phyloP scores from a whole-genome alignment of 805 yeast species.

The Dipodascus albidus region DNA sequence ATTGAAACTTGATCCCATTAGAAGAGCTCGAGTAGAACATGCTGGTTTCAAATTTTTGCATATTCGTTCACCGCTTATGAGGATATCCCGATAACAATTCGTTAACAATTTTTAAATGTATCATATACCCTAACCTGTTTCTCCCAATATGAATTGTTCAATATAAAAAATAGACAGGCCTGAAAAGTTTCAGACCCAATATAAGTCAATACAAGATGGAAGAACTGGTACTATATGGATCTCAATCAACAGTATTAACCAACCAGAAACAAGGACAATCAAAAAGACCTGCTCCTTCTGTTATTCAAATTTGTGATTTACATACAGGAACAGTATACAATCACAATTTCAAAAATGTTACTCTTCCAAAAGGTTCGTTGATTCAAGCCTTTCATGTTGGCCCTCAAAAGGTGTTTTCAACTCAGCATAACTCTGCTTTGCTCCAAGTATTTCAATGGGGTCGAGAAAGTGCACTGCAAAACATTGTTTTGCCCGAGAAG shows the following conservation, averaged over 20 bases:
- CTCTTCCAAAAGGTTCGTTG: conserved; percentile 7
- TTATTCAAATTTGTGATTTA: not conserved
- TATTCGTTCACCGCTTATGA: too few species aligned
- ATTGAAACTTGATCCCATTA: too few species aligned
- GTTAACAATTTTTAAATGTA: not conserved
- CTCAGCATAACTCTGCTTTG: conserved; percentile 61
- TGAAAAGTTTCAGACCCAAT: not conserved
- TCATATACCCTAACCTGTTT: not conserved
- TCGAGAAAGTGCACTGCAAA: conserved; percentile 58
- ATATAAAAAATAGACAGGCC: too few species aligned
- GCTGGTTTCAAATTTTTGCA: too few species aligned
- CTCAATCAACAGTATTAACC: conserved; percentile 7
- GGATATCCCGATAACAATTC: too few species aligned
- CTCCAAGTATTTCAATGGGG: conserved; percentile 63
- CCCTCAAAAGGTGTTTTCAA: conserved; percentile 37
- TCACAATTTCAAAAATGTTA: not conserved
- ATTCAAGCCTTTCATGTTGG: conserved; percentile 29
- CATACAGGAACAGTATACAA: conserved; percentile 3
- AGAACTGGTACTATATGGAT: conserved; percentile 19
- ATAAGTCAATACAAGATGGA: conserved; percentile 24
- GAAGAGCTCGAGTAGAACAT: too few species aligned
- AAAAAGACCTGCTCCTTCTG: conserved; percentile 2
- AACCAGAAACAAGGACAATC: conserved; percentile 1
- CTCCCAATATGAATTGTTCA: not conserved
- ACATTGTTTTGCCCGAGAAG: conserved; percentile 76